Conservation (phyloP, 768 basidiomycete species). For the Chalciporus piperatus region DNA sequence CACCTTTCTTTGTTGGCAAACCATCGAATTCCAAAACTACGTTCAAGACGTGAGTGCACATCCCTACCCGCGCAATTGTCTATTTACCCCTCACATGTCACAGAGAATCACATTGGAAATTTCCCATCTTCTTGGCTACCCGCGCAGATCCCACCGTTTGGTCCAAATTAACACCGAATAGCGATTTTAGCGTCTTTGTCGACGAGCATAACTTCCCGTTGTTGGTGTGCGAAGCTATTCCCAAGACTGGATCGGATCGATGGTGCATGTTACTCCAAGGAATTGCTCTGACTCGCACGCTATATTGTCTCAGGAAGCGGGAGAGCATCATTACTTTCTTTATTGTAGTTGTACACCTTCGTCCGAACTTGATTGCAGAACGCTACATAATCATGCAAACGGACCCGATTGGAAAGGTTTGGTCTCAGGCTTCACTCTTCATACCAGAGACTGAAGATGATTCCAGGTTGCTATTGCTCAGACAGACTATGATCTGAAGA, state of each 20-base stretch:
- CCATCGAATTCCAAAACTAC: neutral
- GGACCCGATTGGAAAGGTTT: no score
- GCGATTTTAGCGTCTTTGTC: neutral
- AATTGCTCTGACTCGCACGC: neutral
- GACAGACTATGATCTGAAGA: no score
- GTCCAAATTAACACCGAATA: neutral
- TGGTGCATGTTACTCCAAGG: constrained; percentile 4
- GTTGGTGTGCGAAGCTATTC: neutral
- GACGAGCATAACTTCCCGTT: neutral
- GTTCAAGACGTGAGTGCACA: no score
- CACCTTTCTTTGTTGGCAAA: constrained; percentile 1
- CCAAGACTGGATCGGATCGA: neutral
- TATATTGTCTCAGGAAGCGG: neutral
- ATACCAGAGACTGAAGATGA: no score
- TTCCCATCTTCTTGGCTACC: neutral
- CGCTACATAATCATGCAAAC: constrained; percentile 2
- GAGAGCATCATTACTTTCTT: neutral
- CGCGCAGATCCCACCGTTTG: neutral
- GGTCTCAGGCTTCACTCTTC: no score
- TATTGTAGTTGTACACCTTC: constrained; percentile 2
- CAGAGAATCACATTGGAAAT: neutral
- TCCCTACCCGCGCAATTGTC: no score
- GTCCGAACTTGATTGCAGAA: neutral
- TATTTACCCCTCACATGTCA: no score
- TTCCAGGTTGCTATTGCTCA: no score